Conservation (phyloP, 2,329 filamentous ascomycete species). For the Aspergillus cejpii region DNA sequence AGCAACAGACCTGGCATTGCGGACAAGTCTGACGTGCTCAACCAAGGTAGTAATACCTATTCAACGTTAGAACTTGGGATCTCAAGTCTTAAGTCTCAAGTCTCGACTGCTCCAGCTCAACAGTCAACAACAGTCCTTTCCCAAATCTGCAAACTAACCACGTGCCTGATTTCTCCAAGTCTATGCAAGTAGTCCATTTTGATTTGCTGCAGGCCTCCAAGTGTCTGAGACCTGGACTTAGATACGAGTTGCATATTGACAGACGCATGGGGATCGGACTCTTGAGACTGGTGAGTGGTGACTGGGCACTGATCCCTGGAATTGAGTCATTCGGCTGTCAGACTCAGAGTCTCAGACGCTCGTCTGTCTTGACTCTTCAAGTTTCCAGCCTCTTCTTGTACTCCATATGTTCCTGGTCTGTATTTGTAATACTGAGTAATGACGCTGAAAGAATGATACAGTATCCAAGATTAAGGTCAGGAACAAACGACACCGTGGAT, state of each 20-base stretch:
- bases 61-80: too few species aligned
- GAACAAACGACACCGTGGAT: neutral
- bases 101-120: too few species aligned
- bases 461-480: neutral
- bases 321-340: slow-evolving; percentile 4
- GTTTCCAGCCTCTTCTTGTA: neutral
- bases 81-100: too few species aligned
- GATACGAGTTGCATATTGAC: neutral
- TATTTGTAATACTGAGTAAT: slow-evolving; percentile 8
- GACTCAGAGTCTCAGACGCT: too few species aligned
- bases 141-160: neutral
- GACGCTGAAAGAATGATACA: slow-evolving; percentile 1
- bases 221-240: neutral
- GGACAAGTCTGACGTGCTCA: too few species aligned
- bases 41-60: too few species aligned
- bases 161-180: neutral
- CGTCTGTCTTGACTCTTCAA: neutral
- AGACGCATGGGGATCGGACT: neutral
- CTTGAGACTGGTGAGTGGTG: neutral
- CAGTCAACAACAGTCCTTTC: neutral
- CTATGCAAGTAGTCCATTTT: neutral
- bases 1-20: neutral
- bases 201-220: neutral
- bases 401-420: neutral
- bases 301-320: neutral